These are phyloP conservation scores for Colletotrichum noveboracense DNA, from an alignment of 2,329 filamentous ascomycete species.

Conservation along the genomic window DNA sequence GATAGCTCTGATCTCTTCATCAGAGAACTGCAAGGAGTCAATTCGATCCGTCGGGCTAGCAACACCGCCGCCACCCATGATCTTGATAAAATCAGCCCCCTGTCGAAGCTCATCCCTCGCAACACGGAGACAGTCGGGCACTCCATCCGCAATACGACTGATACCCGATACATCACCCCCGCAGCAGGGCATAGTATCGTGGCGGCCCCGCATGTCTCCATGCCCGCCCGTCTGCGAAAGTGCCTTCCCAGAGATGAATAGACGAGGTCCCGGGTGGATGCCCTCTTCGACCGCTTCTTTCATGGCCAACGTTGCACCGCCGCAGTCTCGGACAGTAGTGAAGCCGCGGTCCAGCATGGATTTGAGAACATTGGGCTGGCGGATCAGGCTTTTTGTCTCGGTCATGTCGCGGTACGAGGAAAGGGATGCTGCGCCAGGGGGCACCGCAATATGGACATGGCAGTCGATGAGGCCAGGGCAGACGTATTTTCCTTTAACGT, in stretches of 20 bases:
- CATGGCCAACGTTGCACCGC: slow-evolving; percentile 48
- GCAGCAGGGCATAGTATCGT: slow-evolving; percentile 36
- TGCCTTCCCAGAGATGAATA: slow-evolving; percentile 59
- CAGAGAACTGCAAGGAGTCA: slow-evolving; percentile 59
- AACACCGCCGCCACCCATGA: slow-evolving; percentile 52
- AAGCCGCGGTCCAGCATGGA: slow-evolving; percentile 64
- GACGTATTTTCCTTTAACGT: slow-evolving; percentile 31
- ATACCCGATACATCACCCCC: slow-evolving; percentile 48
- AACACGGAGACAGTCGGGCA: slow-evolving; percentile 56
- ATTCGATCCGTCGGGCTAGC: slow-evolving; percentile 59
- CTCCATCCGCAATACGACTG: slow-evolving; percentile 56
- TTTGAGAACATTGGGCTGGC: slow-evolving; percentile 45
- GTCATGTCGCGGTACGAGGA: slow-evolving; percentile 31
- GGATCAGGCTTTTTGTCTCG: slow-evolving; percentile 39
- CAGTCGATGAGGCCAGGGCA: slow-evolving; percentile 38
- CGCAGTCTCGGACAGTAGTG: slow-evolving; percentile 63
- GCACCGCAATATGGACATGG: slow-evolving; percentile 34
- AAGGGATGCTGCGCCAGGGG: slow-evolving; percentile 25
- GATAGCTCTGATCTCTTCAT: slow-evolving; percentile 60
- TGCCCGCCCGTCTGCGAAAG: slow-evolving; percentile 65
- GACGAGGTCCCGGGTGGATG: slow-evolving; percentile 56
- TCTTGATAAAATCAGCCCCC: neutral
- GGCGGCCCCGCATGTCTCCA: slow-evolving; percentile 51
- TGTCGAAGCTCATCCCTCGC: slow-evolving; percentile 26
- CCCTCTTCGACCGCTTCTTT: neutral